Base-by-base conservation (phyloP, 768 basidiomycete species). In the Lentinula aciculospora region DNA sequence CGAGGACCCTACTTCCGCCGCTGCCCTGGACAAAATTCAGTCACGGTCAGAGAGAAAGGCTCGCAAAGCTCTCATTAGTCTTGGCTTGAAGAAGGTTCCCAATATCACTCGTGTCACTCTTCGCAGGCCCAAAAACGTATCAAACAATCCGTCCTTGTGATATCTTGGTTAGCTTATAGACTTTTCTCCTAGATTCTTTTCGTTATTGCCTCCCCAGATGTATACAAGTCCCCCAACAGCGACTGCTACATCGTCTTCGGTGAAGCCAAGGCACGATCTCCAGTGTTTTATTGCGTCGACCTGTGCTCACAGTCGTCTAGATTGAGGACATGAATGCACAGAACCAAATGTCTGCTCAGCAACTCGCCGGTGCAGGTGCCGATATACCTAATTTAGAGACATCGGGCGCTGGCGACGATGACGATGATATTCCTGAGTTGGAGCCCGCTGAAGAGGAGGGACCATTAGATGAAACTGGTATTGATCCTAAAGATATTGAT, bases 211-310 rank as follows among this genome's bases (percentile, higher is more conserved):
- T 78, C 87, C 51, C 97, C 97, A 36, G 97, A 99, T 63, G 97
- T 99, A 55, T 99, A 91, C 86, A 98, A 98, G 81, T 94, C 92
- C 50, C 86, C 89, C 42, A 94, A 93, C 76, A 94, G 92, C 69
- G 97, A 99, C 75, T 93, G 90, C 74, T 98, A 99, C 81, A 93
- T 99, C 70, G 94, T 99, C 62, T 99, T 98, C 66, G 97, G 97
- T 62, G 97, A 98, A 80, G 95, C 92, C 56, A 94, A 94, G 84
- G 88, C 88, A 47, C 60, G 66, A 60, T 61, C 29, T 15, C 31
- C 29, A 25, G 12, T 10, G 10, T 12, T 19, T 54, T 39, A 37
- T 2, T 36, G 17, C 25, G 37, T 46, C 25, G 15, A 9, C 39
- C n/a, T 23, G 4, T 42, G 42, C 34, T 53, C 19, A 39, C 23